These are phyloP conservation scores for Scleromitrula shiraiana DNA, from an alignment of 2,329 filamentous ascomycete genomes.

Conservation along the genomic window DNA sequence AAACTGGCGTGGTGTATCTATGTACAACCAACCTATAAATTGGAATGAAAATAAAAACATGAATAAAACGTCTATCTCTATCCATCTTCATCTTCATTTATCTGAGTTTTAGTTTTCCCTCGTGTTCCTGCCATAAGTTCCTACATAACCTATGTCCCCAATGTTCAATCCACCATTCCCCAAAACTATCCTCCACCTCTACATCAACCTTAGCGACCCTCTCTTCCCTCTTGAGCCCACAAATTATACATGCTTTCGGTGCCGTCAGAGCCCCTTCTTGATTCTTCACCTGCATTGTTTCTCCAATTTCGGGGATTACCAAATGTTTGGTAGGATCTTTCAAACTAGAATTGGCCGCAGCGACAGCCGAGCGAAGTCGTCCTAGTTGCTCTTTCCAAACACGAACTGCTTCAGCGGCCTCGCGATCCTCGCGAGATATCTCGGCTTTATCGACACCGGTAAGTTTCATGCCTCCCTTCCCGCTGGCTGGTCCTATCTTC, in stretches of 20 bases:
- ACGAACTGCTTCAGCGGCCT: slow-evolving; percentile 68
- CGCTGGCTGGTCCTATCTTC: slow-evolving; percentile 67
- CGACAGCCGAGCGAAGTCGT: slow-evolving; percentile 64
- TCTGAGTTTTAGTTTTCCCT: slow-evolving; percentile 47
- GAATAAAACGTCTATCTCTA: too few relatives aligned
- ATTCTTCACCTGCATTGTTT: slow-evolving; percentile 58
- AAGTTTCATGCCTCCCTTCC: slow-evolving; percentile 87
- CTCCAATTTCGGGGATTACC: slow-evolving; percentile 60
- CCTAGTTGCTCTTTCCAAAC: slow-evolving; percentile 72
- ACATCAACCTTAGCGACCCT: slow-evolving; percentile 63
- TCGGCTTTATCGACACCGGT: slow-evolving; percentile 78
- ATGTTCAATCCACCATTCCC: slow-evolving; percentile 92
- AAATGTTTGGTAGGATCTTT: slow-evolving; percentile 27
- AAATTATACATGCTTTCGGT: slow-evolving; percentile 70
- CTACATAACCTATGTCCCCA: slow-evolving; percentile 75
- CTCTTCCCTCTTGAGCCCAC: slow-evolving; percentile 83
- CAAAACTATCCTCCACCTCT: slow-evolving; percentile 79
- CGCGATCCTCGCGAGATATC: slow-evolving; percentile 73
- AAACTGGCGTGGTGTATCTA: too few relatives aligned
- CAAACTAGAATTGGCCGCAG: slow-evolving; percentile 47
- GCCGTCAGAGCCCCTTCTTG: slow-evolving; percentile 69
- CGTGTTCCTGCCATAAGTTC: slow-evolving; percentile 79
- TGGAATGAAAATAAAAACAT: not conserved
- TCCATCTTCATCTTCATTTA: too few relatives aligned
- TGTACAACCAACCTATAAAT: too few relatives aligned